Evolutionary conservation across 352 stramenopile species (phyloP), one percentile per base, ranked within the genome.

Genomic region (Pythium guiyangense): DNA sequence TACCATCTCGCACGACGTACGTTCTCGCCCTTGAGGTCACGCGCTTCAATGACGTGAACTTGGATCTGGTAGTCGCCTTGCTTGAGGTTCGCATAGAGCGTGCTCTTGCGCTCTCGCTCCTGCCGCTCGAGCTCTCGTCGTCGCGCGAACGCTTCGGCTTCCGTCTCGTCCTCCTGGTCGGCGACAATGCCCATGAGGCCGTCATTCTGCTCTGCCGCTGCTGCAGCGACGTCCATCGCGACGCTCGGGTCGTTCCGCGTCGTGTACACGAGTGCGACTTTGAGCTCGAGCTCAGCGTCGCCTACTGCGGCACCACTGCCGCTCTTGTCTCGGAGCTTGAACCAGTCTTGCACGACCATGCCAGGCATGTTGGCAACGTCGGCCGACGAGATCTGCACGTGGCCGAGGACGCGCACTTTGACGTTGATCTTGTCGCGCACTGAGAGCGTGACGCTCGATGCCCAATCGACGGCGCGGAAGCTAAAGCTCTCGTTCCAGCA

Each of bases 21-120:
- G 58, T 96, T 92, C 63, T 96, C 88, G 6, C 82, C 80, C 46
- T 97, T 96, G 51, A 97, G 79, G 52, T 95, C 84, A 4, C 85
- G 70, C 6, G 82, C 85, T 65, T 96, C 85, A 48, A 96, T 94
- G 20, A 95, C 65, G 57, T 96, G 88, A 1, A 96, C 81, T 46
- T 92, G 83, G 15, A 95, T 60, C 54, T 92, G 78, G 60, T 92
- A 96, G 50, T 96, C 79, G 0, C 86, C 84, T 35, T 92, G 74
- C 25, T 77, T 77, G 29, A 92, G 46, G 15, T 74, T 77, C 6
- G 74, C 64, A 35, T 74, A 79, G 54, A 87, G 51, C 1, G 67
- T 68, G 17, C 70, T 74, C 8, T 69, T 70, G 18, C 77, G 70
- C 56, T 84, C 79, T 3, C 50, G 66, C 31, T 88, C 79, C n/a